Evolutionary conservation across 1,284 basidiomycete species (phyloP).

Genomic region (Ustilago vetiveriae): DNA sequence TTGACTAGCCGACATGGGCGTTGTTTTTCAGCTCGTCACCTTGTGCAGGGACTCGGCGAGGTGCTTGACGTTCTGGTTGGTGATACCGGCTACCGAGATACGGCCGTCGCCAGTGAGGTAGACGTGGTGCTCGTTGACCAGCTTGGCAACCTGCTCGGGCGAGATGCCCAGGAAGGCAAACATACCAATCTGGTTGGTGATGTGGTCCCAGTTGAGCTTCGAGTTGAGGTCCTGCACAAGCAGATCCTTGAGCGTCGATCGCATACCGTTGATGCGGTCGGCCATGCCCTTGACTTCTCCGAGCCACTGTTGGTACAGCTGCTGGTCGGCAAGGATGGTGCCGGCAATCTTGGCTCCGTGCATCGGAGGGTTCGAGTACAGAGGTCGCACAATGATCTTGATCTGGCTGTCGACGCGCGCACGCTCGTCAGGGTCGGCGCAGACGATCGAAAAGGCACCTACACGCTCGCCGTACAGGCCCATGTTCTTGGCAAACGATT

Average conservation of each 20-base stretch:
- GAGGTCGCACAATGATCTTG: slow-evolving; percentile 94
- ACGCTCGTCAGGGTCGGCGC: slow-evolving; percentile 62
- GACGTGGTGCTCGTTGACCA: slow-evolving; percentile 66
- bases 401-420: slow-evolving; percentile 66
- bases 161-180: slow-evolving; percentile 65
- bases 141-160: slow-evolving; percentile 66
- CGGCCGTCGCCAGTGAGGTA: slow-evolving; percentile 68
- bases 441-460: slow-evolving; percentile 62
- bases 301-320: slow-evolving; percentile 69
- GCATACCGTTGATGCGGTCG: slow-evolving; percentile 68
- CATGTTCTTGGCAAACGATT: slow-evolving; percentile 68
- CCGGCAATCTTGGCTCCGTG: slow-evolving; percentile 73
- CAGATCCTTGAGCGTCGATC: slow-evolving; percentile 62
- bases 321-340: slow-evolving; percentile 67
- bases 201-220: slow-evolving; percentile 68
- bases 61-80: slow-evolving; percentile 64
- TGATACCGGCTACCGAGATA: slow-evolving; percentile 67
- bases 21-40: slow-evolving; percentile 45
- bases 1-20: neutral
- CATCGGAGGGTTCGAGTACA: slow-evolving; percentile 98
- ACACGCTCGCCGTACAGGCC: slow-evolving; percentile 68
- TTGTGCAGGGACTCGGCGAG: slow-evolving; percentile 64
- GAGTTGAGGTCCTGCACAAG: slow-evolving; percentile 65
- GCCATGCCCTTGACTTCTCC: slow-evolving; percentile 68
- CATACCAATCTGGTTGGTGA: slow-evolving; percentile 68